Evolutionary conservation across 352 stramenopile species (phyloP).

Genomic region (Pythium oligandrum): DNA sequence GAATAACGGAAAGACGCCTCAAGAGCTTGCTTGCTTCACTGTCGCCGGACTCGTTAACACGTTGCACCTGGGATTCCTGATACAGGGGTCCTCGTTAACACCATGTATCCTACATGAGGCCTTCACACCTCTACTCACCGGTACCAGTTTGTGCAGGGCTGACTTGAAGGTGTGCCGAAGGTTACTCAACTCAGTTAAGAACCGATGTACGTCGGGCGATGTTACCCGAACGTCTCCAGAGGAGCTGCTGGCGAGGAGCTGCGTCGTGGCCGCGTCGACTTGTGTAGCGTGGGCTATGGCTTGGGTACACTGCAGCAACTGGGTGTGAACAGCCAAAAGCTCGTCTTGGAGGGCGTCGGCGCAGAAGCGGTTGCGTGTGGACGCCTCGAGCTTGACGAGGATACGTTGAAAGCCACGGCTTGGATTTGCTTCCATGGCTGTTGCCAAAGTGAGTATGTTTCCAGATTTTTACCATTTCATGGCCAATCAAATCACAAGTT

Average conservation of each 20-base stretch:
- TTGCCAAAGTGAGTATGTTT: background rate
- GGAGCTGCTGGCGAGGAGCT: conserved; percentile 12
- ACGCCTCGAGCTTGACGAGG: conserved; percentile 18
- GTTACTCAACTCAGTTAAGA: conserved; percentile 30
- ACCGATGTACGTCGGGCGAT: conserved; percentile 15
- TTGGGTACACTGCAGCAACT: conserved; percentile 18
- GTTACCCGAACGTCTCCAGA: too few relatives aligned
- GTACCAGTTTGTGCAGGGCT: background rate
- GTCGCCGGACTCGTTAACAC: background rate
- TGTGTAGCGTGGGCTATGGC: conserved; percentile 24
- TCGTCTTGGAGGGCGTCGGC: conserved; percentile 20
- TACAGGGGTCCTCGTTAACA: too few relatives aligned
- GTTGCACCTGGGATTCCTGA: too few relatives aligned
- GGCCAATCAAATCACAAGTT: background rate
- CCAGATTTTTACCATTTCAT: too few relatives aligned
- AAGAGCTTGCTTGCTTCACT: conserved; percentile 2
- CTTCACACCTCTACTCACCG: background rate
- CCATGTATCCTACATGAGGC: too few relatives aligned
- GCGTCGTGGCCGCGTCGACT: conserved; percentile 21
- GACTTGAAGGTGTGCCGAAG: conserved; percentile 21
- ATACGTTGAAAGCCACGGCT: conserved; percentile 24
- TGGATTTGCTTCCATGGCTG: conserved; percentile 10
- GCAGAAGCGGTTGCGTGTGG: conserved; percentile 21
- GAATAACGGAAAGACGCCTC: conserved; percentile 6
- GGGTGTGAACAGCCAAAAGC: conserved; percentile 11